Evolutionary conservation across 2,329 filamentous ascomycete genomes (phyloP), one percentile per base, ranked within the genome.

Genomic region (Fusarium sulawesiense): DNA sequence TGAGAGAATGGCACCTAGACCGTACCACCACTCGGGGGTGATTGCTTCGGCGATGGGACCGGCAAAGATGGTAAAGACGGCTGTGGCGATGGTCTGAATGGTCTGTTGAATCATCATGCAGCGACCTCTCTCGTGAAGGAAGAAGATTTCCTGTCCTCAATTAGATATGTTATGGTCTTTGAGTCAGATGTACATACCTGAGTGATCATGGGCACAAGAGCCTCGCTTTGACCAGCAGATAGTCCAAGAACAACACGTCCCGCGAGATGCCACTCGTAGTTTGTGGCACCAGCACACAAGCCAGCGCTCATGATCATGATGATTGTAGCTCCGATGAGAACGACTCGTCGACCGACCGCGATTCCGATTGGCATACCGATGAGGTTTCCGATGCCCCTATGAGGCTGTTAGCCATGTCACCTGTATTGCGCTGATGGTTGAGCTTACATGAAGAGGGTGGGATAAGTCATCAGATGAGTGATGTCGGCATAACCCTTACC

Each of bases 301-400:
- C 65, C 64, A 8, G 70, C 56, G 4, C 70, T 70, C 25, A 67
- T 47, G 49, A 73, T 68, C 70, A 73, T 73, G 34, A 73, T 45
- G 23, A 64, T 42, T 41, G 70, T 73, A 14, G 70, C 68, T 16
- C 20, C 60, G 30, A 73, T 68, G 12, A 73, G 70, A 16, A 73
- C 70, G 42, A 71, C 45, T 59, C 70, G 67, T 29, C 70, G 70
- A 34, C 70, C 70, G 50, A 73, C 42, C 2, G 67, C 70, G 40
- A 73, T 73, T 16, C 64, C 70, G 6, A 73, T 12, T 4, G 70
- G 70, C 70, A 73, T 73, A 16, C 70, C 70, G 1, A 73, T 71
- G 47, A 73, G 61, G 18, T 73, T 73, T 12, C 70, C 70, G 49
- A 73, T 73, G 14, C 70, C 70, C 70, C 56, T 60, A 4, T 1